phyloP scores from a whole-genome alignment of 371 early-diverging fungal genomes.

The Parasitella parasitica region DNA sequence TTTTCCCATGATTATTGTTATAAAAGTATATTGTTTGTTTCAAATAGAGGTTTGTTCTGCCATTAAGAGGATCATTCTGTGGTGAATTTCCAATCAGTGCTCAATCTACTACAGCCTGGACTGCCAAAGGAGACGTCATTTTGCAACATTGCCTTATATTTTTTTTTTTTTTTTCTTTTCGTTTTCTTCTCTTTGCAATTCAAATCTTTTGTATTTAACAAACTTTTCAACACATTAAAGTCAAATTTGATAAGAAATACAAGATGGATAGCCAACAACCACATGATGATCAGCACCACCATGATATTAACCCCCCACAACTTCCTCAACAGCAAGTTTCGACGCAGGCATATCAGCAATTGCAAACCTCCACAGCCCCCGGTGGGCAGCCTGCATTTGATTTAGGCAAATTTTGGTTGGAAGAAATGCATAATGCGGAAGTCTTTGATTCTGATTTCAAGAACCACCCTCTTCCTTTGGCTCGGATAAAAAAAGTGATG shows the following conservation, averaged over 20 bases:
- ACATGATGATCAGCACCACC: conserved; percentile 4
- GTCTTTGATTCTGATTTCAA: conserved; percentile 77
- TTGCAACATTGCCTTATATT: background rate
- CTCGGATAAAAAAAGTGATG: conserved; percentile 99
- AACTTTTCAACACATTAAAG: background rate
- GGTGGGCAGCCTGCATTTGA: conserved; percentile 49
- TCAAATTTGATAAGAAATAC: background rate
- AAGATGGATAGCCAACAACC: background rate
- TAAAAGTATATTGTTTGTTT: too few species aligned
- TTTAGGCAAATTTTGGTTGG: conserved; percentile 46
- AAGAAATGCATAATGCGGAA: conserved; percentile 38
- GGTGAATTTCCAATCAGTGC: background rate
- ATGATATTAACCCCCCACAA: background rate
- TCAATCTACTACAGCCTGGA: background rate
- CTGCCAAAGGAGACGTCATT: conserved; percentile 1
- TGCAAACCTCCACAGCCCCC: conserved; percentile 5
- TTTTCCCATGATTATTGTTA: too few species aligned
- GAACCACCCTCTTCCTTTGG: conserved; percentile 92
- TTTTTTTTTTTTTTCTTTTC: background rate
- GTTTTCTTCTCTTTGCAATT: background rate
- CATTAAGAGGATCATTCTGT: background rate
- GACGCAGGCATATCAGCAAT: background rate
- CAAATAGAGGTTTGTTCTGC: too few species aligned
- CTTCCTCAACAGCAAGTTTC: conserved; percentile 1
- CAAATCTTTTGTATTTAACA: background rate